Evolutionary conservation across 73 alveolate species (phyloP).

Genomic region (Paraurostyla sp.): DNA sequence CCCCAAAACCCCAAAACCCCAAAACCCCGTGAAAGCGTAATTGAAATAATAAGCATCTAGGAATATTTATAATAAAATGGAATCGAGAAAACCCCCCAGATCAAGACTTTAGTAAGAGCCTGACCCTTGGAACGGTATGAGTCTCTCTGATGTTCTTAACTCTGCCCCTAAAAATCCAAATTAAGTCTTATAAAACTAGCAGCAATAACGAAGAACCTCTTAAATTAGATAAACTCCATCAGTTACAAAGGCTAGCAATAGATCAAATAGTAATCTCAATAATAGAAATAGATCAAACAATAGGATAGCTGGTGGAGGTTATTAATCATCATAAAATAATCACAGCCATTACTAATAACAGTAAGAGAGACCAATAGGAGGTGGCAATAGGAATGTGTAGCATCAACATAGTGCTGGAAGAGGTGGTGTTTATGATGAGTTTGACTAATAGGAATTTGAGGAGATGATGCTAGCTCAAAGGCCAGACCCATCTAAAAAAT

Average conservation of each 20-base stretch:
- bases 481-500: conserved; percentile 55
- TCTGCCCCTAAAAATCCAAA: neutral
- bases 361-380: neutral
- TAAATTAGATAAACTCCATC: neutral
- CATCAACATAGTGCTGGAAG: neutral
- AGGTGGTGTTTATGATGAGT: conserved; percentile 15
- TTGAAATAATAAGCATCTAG: too few relatives aligned
- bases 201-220: neutral
- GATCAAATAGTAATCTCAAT: neutral
- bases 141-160: conserved; percentile 44
- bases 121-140: conserved; percentile 68
- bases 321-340: neutral
- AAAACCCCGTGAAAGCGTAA: too few relatives aligned
- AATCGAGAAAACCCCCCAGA: too few relatives aligned
- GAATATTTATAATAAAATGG: too few relatives aligned
- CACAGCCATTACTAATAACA: neutral
- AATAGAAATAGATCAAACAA: neutral
- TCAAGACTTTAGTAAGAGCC: too few relatives aligned
- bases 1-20: too few relatives aligned
- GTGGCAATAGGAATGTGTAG: neutral
- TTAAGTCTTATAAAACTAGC: neutral
- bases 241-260: conserved; percentile 17
- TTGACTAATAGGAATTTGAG: conserved; percentile 29
- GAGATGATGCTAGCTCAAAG: conserved; percentile 5
- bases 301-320: neutral